phyloP scores from a whole-genome alignment of 2,329 filamentous ascomycete genomes.

The Sporothrix brasiliensis region DNA sequence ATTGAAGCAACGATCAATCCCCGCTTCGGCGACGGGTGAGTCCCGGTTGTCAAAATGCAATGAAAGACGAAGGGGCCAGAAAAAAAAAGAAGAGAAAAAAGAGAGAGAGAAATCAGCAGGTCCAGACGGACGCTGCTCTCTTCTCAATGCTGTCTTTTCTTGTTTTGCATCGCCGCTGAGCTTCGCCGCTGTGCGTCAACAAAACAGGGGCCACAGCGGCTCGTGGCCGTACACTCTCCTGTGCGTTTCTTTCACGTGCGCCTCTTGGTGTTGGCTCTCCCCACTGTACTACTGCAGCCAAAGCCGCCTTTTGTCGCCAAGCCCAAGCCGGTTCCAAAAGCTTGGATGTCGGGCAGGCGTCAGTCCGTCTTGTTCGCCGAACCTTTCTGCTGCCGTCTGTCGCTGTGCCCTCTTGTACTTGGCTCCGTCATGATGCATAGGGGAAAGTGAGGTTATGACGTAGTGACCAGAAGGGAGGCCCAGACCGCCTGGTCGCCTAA shows the following conservation, averaged over 20 bases:
- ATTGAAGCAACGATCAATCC: not conserved
- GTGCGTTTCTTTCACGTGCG: constrained; percentile 7
- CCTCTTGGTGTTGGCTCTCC: not conserved
- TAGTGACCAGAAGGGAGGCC: not conserved
- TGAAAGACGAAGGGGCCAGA: not conserved
- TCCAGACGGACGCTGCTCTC: not conserved
- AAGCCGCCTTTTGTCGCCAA: constrained; percentile 5
- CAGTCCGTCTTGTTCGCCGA: not conserved
- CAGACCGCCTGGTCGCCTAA: constrained; percentile 8
- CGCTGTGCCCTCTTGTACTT: not conserved
- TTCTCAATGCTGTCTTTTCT: not conserved
- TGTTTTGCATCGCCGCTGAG: not conserved
- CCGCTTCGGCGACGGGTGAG: too few relatives aligned
- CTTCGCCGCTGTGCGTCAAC: not conserved
- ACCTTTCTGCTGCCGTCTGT: not conserved
- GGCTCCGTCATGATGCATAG: constrained; percentile 4
- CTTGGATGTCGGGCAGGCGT: constrained; percentile 8
- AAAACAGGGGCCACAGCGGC: not conserved
- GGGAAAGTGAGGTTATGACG: not conserved
- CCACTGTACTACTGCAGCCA: constrained; percentile 10
- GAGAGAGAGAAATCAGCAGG: not conserved
- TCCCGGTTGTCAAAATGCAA: too few relatives aligned
- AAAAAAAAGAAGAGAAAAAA: too few relatives aligned
- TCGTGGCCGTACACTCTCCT: not conserved
- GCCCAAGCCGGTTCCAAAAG: not conserved